Percentiles rank a stretch among this genome's conserved stretches.
Evolutionary conservation across 805 yeast genomes (phyloP).

Genomic region (Yarrowia sp.): DNA sequence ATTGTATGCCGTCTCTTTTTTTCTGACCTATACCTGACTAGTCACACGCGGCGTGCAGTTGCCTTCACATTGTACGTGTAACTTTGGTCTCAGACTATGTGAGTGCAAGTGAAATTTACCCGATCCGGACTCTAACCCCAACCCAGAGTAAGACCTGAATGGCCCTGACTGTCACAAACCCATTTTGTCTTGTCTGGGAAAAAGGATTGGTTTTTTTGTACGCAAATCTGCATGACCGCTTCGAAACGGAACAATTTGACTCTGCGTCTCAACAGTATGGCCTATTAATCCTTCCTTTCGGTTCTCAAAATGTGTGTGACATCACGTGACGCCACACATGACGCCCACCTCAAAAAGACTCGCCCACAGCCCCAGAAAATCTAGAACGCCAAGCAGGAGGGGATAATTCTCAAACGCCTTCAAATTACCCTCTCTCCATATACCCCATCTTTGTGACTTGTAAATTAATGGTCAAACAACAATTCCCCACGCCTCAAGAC

Average conservation of each 20-base stretch:
- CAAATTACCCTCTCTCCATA: neutral
- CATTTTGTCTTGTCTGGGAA: neutral
- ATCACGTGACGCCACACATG: neutral
- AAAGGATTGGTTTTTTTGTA: no score
- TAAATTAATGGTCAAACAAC: no score
- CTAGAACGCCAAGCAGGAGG: neutral
- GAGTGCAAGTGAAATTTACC: neutral
- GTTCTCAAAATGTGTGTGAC: neutral
- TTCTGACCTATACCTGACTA: neutral
- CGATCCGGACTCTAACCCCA: neutral
- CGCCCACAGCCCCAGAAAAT: no score
- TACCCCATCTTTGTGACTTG: neutral
- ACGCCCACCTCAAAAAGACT: no score
- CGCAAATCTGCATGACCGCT: neutral
- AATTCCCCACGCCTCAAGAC: neutral
- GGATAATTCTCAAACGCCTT: neutral
- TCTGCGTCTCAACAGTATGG: neutral
- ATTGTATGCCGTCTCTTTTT: neutral
- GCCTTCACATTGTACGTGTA: neutral
- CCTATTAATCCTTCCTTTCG: neutral
- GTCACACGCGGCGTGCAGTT: neutral
- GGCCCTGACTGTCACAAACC: neutral
- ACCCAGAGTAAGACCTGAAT: neutral
- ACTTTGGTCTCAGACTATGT: constrained; percentile 8
- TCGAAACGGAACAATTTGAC: neutral